Percentiles rank a stretch among this genome's conserved stretches.
phyloP scores from a whole-genome alignment of 768 basidiomycete species.

The Hygrophorus pudorinus region DNA sequence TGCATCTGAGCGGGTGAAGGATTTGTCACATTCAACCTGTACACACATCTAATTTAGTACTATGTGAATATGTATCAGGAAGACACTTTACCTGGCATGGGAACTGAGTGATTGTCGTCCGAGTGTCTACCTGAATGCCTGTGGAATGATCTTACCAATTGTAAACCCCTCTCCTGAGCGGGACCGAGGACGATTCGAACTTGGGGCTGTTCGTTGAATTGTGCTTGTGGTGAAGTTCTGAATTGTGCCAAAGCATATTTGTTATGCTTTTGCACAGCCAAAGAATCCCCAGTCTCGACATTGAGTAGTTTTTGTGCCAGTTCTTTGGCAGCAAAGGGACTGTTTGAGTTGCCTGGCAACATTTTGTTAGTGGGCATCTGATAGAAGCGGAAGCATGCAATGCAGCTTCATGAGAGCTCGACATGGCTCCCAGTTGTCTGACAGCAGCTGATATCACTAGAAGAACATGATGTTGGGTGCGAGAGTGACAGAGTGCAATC shows the following conservation, averaged over 20 bases:
- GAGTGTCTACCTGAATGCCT: conserved; percentile 27
- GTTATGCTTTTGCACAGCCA: conserved; percentile 14
- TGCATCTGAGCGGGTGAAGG: conserved; percentile 91
- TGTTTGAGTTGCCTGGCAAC: conserved; percentile 27
- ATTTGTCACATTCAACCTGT: conserved; percentile 78
- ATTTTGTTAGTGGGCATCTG: conserved; percentile 33
- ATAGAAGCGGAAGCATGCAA: conserved; percentile 23
- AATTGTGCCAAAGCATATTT: neutral
- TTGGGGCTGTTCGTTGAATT: conserved; percentile 1
- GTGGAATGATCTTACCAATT: conserved; percentile 54
- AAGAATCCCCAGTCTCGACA: conserved; percentile 29
- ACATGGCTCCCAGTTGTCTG: conserved; percentile 8
- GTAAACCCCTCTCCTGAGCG: conserved; percentile 27
- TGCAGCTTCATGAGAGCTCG: conserved; percentile 30
- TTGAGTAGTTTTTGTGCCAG: conserved; percentile 47
- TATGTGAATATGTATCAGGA: neutral
- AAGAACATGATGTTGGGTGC: conserved; percentile 6
- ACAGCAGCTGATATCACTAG: conserved; percentile 8
- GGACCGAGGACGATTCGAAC: conserved; percentile 7
- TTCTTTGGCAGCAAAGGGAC: conserved; percentile 45
- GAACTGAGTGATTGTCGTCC: conserved; percentile 23
- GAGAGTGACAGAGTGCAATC: conserved; percentile 1
- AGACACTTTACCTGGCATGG: conserved; percentile 52
- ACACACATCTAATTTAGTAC: neutral
- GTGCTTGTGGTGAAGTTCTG: neutral